A percentile compares a stretch with the other conserved stretches of the same genome.
These are phyloP conservation scores for Chiua virens DNA, from an alignment of 768 basidiomycete genomes.

Conservation along the genomic window DNA sequence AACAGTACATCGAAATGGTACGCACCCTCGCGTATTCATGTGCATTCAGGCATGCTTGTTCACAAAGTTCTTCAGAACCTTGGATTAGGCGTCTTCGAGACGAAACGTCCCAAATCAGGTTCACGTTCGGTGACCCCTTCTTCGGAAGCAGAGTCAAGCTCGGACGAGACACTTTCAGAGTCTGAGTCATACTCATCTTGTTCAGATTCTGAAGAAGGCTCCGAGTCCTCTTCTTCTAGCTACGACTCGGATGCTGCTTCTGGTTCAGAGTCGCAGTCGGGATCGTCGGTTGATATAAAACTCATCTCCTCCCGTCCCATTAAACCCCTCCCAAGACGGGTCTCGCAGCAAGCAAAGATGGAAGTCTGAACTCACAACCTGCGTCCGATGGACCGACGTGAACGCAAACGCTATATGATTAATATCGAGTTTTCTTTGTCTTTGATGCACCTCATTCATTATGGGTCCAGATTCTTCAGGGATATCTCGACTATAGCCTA, in stretches of 20 bases:
- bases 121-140: constrained; percentile 11
- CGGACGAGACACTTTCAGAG: constrained; percentile 10
- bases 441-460: no score
- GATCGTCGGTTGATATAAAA: constrained; percentile 32
- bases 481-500: no score
- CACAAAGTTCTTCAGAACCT: constrained; percentile 47
- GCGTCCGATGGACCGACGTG: background rate
- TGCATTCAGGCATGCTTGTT: background rate
- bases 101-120: constrained; percentile 22
- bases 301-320: constrained; percentile 45
- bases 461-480: background rate
- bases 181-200: constrained; percentile 10
- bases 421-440: no score
- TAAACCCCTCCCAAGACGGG: constrained; percentile 48
- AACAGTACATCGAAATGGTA: constrained; percentile 69
- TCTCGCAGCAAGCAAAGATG: constrained; percentile 26
- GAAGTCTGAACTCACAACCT: constrained; percentile 25
- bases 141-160: constrained; percentile 5
- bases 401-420: background rate
- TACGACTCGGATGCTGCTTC: constrained; percentile 7
- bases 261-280: constrained; percentile 10
- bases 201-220: constrained; percentile 12
- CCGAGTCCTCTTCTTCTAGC: constrained; percentile 5
- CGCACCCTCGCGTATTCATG: constrained; percentile 1
- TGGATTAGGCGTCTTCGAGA: constrained; percentile 62